Conservation (phyloP, 192 early-diverging fungal species). For the Tieghemiomyces parasiticus region DNA sequence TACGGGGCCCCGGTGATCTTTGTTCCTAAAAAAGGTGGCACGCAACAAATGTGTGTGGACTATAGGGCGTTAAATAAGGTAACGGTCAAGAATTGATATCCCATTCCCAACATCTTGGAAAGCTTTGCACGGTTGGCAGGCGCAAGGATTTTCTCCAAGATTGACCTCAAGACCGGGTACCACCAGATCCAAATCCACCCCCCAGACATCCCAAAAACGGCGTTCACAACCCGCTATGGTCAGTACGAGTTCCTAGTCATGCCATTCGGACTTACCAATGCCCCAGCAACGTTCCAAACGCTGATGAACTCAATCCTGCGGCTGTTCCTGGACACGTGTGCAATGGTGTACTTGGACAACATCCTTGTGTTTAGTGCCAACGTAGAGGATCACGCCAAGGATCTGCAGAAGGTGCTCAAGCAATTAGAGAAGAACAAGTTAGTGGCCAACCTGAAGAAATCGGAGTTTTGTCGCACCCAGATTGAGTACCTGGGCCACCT, state of each 20-base stretch:
- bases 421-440: slow-evolving; percentile 7
- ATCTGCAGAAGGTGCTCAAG: slow-evolving; percentile 11
- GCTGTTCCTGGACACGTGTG: slow-evolving; percentile 18
- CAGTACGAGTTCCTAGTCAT: slow-evolving; percentile 37
- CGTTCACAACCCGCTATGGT: slow-evolving; percentile 22
- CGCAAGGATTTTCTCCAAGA: slow-evolving; percentile 20
- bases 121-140: slow-evolving; percentile 18
- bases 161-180: slow-evolving; percentile 28
- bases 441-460: slow-evolving; percentile 14
- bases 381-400: slow-evolving; percentile 6
- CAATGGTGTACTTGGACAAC: slow-evolving; percentile 24
- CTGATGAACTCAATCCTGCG: slow-evolving; percentile 30
- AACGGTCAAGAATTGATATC: slow-evolving; percentile 29
- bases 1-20: slow-evolving; percentile 26
- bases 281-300: slow-evolving; percentile 35
- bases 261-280: slow-evolving; percentile 45
- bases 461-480: slow-evolving; percentile 5
- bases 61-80: slow-evolving; percentile 33
- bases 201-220: slow-evolving; percentile 23
- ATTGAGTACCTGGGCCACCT: slow-evolving; percentile 17
- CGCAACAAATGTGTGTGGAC: slow-evolving; percentile 22
- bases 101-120: slow-evolving; percentile 32
- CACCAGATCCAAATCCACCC: slow-evolving; percentile 22
- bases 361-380: slow-evolving; percentile 19
- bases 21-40: slow-evolving; percentile 28